Percentiles rank a stretch among this genome's conserved stretches.
phyloP scores from a whole-genome alignment of 2,329 filamentous ascomycete genomes.

The Erysiphe pulchra region DNA sequence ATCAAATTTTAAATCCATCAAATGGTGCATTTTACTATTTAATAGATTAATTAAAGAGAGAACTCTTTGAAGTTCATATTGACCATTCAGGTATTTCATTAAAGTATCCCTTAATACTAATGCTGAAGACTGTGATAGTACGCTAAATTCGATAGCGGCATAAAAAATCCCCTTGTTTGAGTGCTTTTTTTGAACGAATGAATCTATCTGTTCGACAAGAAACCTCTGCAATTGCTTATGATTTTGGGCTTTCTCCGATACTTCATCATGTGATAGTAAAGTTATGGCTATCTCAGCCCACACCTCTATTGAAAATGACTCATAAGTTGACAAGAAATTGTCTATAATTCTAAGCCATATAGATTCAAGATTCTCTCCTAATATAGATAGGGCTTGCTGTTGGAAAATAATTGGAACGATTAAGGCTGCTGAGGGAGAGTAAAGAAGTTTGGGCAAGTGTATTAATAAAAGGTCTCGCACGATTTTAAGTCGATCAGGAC shows the following conservation, averaged over 20 bases:
- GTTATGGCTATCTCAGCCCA: slow-evolving; percentile 11
- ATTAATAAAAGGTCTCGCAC: slow-evolving; percentile 25
- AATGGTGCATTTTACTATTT: background rate
- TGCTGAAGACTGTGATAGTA: background rate
- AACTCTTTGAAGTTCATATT: background rate
- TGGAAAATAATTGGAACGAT: slow-evolving; percentile 27
- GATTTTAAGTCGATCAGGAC: slow-evolving; percentile 11
- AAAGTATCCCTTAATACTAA: background rate
- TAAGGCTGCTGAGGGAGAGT: slow-evolving; percentile 40
- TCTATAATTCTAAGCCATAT: slow-evolving; percentile 16
- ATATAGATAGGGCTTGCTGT: slow-evolving; percentile 17
- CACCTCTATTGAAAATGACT: slow-evolving; percentile 8
- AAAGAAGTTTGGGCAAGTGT: slow-evolving; percentile 30
- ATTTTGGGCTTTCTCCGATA: slow-evolving; percentile 16
- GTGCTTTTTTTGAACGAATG: background rate
- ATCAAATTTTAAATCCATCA: background rate
- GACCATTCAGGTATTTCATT: background rate
- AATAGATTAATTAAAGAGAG: background rate
- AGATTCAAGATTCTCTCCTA: slow-evolving; percentile 7
- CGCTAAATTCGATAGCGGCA: background rate
- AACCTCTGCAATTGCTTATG: slow-evolving; percentile 21
- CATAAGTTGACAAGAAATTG: slow-evolving; percentile 14
- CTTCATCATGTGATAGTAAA: slow-evolving; percentile 22
- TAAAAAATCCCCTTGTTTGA: background rate
- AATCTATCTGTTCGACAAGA: slow-evolving; percentile 15